phyloP scores from a whole-genome alignment of 2,329 filamentous ascomycete genomes.

The Colletotrichum graminicola region DNA sequence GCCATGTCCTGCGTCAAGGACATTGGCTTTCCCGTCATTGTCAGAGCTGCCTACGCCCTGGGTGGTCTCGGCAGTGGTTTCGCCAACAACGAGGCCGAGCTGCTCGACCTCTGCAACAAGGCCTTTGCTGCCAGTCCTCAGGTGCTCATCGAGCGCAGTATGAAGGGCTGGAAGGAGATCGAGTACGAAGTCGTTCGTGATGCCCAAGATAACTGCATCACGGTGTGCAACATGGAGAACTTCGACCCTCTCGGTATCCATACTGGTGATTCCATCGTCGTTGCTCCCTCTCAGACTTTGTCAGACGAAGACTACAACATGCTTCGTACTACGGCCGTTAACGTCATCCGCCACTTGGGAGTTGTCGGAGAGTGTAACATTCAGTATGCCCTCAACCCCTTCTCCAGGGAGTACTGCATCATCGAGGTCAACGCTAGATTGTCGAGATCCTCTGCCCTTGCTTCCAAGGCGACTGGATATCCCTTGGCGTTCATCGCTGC shows the following conservation, averaged over 20 bases:
- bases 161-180: slow-evolving; percentile 99
- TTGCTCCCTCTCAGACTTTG: slow-evolving; percentile 95
- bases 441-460: slow-evolving; percentile 93
- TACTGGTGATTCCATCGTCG: slow-evolving; percentile 97
- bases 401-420: slow-evolving; percentile 96
- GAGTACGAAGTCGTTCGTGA: slow-evolving; percentile 99
- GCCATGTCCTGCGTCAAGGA: slow-evolving; percentile 88
- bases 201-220: slow-evolving; percentile 97
- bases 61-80: slow-evolving; percentile 97
- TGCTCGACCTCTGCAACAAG: slow-evolving; percentile 91
- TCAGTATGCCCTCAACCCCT: slow-evolving; percentile 96
- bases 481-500: slow-evolving; percentile 96
- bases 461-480: slow-evolving; percentile 97
- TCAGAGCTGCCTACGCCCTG: slow-evolving; percentile 94
- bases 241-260: slow-evolving; percentile 98
- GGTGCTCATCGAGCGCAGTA: slow-evolving; percentile 95
- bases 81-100: slow-evolving; percentile 85
- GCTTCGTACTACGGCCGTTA: slow-evolving; percentile 95
- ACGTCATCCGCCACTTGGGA: slow-evolving; percentile 95
- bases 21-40: slow-evolving; percentile 97
- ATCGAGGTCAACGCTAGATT: slow-evolving; percentile 99
- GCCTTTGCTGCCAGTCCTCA: slow-evolving; percentile 96
- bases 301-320: slow-evolving; percentile 99
- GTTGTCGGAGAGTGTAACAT: slow-evolving; percentile 99
- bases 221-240: slow-evolving; percentile 99